phyloP scores from a whole-genome alignment of 2,329 filamentous ascomycete species.

The Cytospora chrysosperma region DNA sequence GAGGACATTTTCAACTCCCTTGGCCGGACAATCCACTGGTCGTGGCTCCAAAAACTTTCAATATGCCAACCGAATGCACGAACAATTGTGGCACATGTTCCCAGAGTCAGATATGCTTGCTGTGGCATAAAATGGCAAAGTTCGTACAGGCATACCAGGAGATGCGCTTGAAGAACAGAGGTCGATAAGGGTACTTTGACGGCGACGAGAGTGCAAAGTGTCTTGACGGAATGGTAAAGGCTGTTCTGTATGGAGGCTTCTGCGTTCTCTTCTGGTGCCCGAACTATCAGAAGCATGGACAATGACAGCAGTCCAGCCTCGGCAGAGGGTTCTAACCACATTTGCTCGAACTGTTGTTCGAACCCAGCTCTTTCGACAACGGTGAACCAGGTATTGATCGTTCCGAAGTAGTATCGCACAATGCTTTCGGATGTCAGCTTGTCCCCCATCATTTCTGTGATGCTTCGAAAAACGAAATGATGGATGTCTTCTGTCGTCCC shows the following conservation, averaged over 20 bases:
- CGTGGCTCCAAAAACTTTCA: slow-evolving; percentile 29
- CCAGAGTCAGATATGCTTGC: slow-evolving; percentile 33
- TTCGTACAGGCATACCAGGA: slow-evolving; percentile 33
- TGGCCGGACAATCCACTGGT: slow-evolving; percentile 25
- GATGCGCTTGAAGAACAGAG: slow-evolving; percentile 30
- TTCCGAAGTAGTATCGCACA: slow-evolving; percentile 29
- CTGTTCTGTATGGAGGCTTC: slow-evolving; percentile 28
- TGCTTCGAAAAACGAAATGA: slow-evolving; percentile 28
- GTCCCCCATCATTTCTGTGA: slow-evolving; percentile 30
- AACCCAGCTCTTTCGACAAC: slow-evolving; percentile 30
- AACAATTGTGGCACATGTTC: slow-evolving; percentile 31
- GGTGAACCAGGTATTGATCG: slow-evolving; percentile 33
- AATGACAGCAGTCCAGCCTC: slow-evolving; percentile 30
- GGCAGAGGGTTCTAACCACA: slow-evolving; percentile 31
- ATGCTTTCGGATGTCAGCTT: slow-evolving; percentile 28
- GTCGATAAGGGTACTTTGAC: slow-evolving; percentile 29
- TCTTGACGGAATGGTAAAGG: slow-evolving; percentile 31
- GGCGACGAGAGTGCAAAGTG: slow-evolving; percentile 30
- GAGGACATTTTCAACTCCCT: slow-evolving; percentile 31
- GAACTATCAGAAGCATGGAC: slow-evolving; percentile 32
- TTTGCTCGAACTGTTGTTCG: slow-evolving; percentile 27
- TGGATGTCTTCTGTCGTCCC: slow-evolving; percentile 31
- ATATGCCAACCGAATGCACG: slow-evolving; percentile 32
- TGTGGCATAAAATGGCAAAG: slow-evolving; percentile 32
- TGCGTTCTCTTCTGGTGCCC: slow-evolving; percentile 25